Conservation (phyloP, 1,139 yeast genomes). For the Meyerozyma elateridarum region DNA sequence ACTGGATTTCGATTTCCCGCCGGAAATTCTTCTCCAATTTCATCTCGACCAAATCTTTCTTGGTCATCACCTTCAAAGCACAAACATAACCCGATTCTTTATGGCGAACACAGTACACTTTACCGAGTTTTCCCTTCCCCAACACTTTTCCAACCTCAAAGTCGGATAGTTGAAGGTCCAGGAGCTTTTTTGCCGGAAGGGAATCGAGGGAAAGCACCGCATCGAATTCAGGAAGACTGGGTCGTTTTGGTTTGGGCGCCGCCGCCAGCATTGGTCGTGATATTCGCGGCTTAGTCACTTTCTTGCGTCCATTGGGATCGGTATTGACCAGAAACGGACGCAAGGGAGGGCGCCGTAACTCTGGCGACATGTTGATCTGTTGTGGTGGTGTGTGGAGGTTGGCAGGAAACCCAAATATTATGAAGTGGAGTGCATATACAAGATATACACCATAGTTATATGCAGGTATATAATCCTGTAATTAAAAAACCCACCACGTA, state of each 20-base stretch:
- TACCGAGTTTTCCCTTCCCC: conserved; percentile 93
- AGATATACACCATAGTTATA: too few species aligned
- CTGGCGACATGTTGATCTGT: too few species aligned
- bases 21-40: conserved; percentile 85
- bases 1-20: conserved; percentile 89
- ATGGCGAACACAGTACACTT: conserved; percentile 85
- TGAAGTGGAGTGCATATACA: too few species aligned
- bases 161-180: conserved; percentile 40
- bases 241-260: too few species aligned
- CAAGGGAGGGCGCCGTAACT: too few species aligned
- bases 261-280: not conserved
- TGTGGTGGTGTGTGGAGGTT: too few species aligned
- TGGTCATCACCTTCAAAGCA: conserved; percentile 89
- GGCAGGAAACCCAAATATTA: too few species aligned
- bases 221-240: too few species aligned
- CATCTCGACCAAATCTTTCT: conserved; percentile 66
- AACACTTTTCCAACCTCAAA: conserved; percentile 85
- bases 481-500: too few species aligned
- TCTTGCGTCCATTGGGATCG: not conserved
- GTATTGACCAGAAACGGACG: too few species aligned
- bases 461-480: too few species aligned
- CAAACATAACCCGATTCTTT: conserved; percentile 71
- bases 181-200: not conserved
- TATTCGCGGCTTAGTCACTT: not conserved
- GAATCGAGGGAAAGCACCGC: too few species aligned